Conservation (phyloP, 805 yeast species). For the Metschnikowia proteae region DNA sequence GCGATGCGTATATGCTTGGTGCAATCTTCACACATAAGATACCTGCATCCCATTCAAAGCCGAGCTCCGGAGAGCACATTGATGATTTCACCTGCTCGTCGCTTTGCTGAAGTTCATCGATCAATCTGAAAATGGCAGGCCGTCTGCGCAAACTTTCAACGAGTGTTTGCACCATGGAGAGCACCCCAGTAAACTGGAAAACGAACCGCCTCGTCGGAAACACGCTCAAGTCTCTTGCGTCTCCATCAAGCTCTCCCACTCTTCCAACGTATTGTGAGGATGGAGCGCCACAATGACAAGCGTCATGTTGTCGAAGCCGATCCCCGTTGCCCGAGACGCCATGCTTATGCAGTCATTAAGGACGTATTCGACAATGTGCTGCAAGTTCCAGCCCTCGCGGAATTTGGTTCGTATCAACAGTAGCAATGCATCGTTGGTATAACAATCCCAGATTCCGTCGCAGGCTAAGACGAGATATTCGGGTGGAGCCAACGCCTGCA, state of each 20-base stretch:
- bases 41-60: too few species aligned
- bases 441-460: slow-evolving; percentile 49
- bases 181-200: slow-evolving; percentile 9
- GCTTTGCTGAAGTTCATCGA: not conserved
- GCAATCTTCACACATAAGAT: too few species aligned
- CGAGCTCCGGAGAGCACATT: too few species aligned
- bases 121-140: not conserved
- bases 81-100: too few species aligned
- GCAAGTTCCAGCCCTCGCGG: slow-evolving; percentile 52
- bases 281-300: slow-evolving; percentile 64
- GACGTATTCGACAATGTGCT: slow-evolving; percentile 55
- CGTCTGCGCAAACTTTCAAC: not conserved
- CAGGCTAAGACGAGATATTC: slow-evolving; percentile 43
- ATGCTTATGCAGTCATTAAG: slow-evolving; percentile 63
- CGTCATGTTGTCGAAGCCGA: slow-evolving; percentile 83
- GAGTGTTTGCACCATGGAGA: not conserved
- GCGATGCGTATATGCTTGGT: too few species aligned
- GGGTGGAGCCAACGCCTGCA: slow-evolving; percentile 22
- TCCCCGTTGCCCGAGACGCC: slow-evolving; percentile 72
- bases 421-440: slow-evolving; percentile 52
- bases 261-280: slow-evolving; percentile 40
- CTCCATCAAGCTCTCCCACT: slow-evolving; percentile 59
- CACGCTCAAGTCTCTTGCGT: not conserved
- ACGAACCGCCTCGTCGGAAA: not conserved
- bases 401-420: slow-evolving; percentile 54